Conservation (phyloP, 2,329 filamentous ascomycete genomes). For the Fusarium sp. region DNA sequence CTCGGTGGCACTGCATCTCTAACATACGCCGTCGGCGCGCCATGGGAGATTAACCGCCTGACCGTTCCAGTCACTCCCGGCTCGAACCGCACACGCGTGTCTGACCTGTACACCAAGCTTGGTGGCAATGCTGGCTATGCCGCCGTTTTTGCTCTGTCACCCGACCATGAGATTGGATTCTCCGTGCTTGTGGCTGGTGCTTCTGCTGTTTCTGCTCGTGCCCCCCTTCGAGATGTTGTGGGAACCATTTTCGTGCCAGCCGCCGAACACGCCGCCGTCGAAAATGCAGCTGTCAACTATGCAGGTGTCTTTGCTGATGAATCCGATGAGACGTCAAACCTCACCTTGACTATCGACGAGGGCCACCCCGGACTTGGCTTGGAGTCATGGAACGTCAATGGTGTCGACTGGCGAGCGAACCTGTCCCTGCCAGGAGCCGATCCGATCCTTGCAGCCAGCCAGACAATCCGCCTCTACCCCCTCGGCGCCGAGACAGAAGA, state of each 20-base stretch:
- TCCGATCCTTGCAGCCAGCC: background rate
- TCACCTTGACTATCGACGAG: slow-evolving; percentile 18
- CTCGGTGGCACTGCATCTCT: slow-evolving; percentile 18
- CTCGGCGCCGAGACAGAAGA: background rate
- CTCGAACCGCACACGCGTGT: slow-evolving; percentile 39
- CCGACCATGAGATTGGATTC: slow-evolving; percentile 44
- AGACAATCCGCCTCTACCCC: background rate
- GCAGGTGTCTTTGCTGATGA: background rate
- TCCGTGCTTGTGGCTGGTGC: background rate
- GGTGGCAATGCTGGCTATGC: slow-evolving; percentile 43
- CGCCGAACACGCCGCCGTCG: background rate
- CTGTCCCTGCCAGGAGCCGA: background rate
- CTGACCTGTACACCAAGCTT: slow-evolving; percentile 43
- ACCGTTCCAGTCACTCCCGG: slow-evolving; percentile 6
- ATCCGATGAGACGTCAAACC: background rate
- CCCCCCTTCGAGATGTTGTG: background rate
- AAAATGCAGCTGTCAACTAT: background rate
- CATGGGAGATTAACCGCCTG: slow-evolving; percentile 36
- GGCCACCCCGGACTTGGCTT: slow-evolving; percentile 14
- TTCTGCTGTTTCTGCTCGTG: background rate
- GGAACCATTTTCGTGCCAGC: background rate
- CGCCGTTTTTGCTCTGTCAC: slow-evolving; percentile 42
- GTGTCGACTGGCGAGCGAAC: background rate
- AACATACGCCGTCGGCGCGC: slow-evolving; percentile 20
- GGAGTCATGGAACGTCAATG: background rate